These are phyloP conservation scores for Coprinopsis marcescibilis DNA, from an alignment of 768 basidiomycete genomes.

Conservation along the genomic window DNA sequence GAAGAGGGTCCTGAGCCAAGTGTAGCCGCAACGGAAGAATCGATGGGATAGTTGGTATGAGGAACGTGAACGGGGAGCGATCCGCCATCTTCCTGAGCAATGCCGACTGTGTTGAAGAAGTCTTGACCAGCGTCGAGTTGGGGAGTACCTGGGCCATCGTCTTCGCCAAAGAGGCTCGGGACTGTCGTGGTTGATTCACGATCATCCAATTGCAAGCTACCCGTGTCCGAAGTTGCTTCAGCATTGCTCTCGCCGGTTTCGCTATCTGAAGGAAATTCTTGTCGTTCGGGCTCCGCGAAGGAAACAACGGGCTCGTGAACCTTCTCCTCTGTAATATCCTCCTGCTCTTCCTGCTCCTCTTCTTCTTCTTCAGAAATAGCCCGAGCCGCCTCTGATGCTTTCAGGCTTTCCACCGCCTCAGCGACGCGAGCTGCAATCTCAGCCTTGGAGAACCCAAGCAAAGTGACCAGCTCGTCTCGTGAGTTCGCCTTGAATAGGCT, in stretches of 20 bases:
- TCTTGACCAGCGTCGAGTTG: conserved; percentile 66
- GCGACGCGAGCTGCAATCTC: conserved; percentile 76
- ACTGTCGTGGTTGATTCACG: conserved; percentile 77
- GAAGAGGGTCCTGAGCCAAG: conserved; percentile 89
- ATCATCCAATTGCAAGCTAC: conserved; percentile 52
- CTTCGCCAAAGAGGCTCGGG: conserved; percentile 85
- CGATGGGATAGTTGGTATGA: conserved; percentile 71
- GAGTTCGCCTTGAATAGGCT: conserved; percentile 88
- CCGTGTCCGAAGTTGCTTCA: conserved; percentile 63
- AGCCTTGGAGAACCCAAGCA: conserved; percentile 89
- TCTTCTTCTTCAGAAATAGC: no score
- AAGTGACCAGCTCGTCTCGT: conserved; percentile 80
- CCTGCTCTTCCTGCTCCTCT: conserved; percentile 27
- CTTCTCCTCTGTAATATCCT: conserved; percentile 35
- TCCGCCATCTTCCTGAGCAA: conserved; percentile 38
- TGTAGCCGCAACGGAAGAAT: conserved; percentile 93
- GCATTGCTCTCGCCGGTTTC: conserved; percentile 45
- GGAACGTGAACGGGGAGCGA: conserved; percentile 54
- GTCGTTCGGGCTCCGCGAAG: conserved; percentile 70
- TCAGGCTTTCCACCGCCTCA: conserved; percentile 75
- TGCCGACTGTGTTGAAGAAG: conserved; percentile 82
- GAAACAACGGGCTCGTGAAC: conserved; percentile 76
- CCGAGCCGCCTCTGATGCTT: conserved; percentile 34
- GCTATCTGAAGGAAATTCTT: conserved; percentile 32
- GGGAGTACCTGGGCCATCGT: conserved; percentile 55